phyloP scores from a whole-genome alignment of 192 early-diverging fungal species.

The Chytriomyces hyalinus region DNA sequence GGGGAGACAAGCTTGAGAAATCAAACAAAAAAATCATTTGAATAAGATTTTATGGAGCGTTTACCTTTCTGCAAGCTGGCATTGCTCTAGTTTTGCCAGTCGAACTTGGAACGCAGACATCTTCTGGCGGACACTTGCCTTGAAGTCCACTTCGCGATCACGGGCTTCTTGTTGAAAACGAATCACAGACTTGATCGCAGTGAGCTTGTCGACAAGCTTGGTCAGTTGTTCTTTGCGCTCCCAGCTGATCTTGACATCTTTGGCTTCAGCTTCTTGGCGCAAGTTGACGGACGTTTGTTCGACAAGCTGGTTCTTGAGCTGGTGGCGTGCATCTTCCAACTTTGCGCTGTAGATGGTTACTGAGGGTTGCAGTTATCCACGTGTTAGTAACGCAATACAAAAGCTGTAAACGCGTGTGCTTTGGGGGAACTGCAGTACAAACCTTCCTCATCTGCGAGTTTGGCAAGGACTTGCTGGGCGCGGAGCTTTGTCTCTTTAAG shows the following conservation, averaged over 20 bases:
- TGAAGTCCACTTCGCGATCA: conserved; percentile 14
- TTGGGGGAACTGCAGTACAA: neutral
- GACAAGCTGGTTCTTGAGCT: conserved; percentile 20
- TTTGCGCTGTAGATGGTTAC: conserved; percentile 20
- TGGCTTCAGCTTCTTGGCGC: conserved; percentile 19
- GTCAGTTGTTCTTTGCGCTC: conserved; percentile 8
- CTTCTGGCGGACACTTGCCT: conserved; percentile 16
- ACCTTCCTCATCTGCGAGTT: conserved; percentile 41
- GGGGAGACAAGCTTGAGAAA: no score
- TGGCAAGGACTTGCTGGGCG: conserved; percentile 31
- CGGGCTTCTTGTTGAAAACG: conserved; percentile 17
- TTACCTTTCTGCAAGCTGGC: conserved; percentile 22
- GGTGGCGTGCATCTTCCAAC: conserved; percentile 5
- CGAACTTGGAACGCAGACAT: conserved; percentile 16
- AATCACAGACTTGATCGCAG: conserved; percentile 9
- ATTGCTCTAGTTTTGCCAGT: conserved; percentile 2
- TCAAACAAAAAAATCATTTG: neutral
- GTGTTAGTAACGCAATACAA: neutral
- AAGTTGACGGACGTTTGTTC: conserved; percentile 4
- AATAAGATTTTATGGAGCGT: neutral
- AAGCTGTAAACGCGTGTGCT: neutral
- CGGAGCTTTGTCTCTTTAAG: conserved; percentile 34
- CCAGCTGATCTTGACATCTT: conserved; percentile 2
- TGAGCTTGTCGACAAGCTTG: conserved; percentile 21
- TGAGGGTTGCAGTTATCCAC: neutral